phyloP scores from a whole-genome alignment of 805 yeast genomes.

The Saccharomycodes ludwigii region DNA sequence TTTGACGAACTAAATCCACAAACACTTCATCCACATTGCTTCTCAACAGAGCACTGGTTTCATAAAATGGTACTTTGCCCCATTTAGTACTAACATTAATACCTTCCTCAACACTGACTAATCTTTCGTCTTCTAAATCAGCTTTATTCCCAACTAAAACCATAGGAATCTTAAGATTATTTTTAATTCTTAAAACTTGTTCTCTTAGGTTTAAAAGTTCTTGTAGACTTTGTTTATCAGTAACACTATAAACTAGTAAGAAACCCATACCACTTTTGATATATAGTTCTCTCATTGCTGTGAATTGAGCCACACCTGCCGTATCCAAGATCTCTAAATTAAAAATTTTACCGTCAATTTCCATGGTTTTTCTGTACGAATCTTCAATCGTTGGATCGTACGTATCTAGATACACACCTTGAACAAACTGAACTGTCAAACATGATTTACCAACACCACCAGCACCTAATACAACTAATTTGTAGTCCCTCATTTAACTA shows the following conservation, averaged over 20 bases:
- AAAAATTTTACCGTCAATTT: slow-evolving; percentile 78
- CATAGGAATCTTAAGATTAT: slow-evolving; percentile 63
- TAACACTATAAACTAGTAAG: slow-evolving; percentile 73
- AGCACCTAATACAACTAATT: slow-evolving; percentile 85
- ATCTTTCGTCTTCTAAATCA: slow-evolving; percentile 66
- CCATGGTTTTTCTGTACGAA: slow-evolving; percentile 80
- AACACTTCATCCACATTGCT: slow-evolving; percentile 88
- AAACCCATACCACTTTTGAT: slow-evolving; percentile 87
- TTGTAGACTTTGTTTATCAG: slow-evolving; percentile 60
- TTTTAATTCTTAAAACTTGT: slow-evolving; percentile 77
- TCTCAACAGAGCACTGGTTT: slow-evolving; percentile 83
- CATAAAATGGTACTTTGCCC: slow-evolving; percentile 87
- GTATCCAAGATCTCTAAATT: slow-evolving; percentile 83
- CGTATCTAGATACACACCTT: slow-evolving; percentile 77
- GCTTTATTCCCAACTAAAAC: slow-evolving; percentile 87
- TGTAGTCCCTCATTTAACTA: slow-evolving; percentile 50
- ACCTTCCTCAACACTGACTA: slow-evolving; percentile 71
- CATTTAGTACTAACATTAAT: slow-evolving; percentile 70
- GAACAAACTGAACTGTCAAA: slow-evolving; percentile 83
- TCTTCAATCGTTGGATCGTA: slow-evolving; percentile 98
- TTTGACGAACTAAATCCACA: slow-evolving; percentile 77
- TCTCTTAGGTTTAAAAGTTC: slow-evolving; percentile 71
- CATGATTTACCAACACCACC: slow-evolving; percentile 98
- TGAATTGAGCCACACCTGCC: slow-evolving; percentile 90
- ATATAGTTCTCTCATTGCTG: slow-evolving; percentile 86